Conservation (phyloP, 108 stramenopile species). For the Bacterosira constricta region DNA sequence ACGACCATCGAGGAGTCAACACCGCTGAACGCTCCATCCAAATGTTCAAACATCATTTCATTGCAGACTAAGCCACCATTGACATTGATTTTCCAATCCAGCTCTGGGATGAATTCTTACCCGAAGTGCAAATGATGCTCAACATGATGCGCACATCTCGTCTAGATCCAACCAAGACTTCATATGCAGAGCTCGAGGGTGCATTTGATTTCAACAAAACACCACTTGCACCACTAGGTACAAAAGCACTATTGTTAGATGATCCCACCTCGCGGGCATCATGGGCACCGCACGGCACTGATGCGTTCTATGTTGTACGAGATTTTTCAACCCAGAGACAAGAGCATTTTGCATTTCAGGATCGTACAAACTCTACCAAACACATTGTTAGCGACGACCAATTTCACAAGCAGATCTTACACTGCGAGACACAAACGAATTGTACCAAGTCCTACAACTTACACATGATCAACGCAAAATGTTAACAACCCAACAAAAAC, state of each 20-base stretch:
- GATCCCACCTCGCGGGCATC: conserved; percentile 17
- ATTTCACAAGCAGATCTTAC: too few relatives aligned
- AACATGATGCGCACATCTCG: conserved; percentile 37
- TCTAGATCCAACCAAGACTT: conserved; percentile 41
- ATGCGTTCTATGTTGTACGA: too few relatives aligned
- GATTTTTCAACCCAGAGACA: too few relatives aligned
- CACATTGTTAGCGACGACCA: too few relatives aligned
- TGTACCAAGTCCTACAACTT: too few relatives aligned
- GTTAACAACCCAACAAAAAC: too few relatives aligned
- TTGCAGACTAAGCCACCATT: neutral
- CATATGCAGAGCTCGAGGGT: conserved; percentile 33
- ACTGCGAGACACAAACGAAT: too few relatives aligned
- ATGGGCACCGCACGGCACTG: conserved; percentile 22
- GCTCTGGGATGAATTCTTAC: neutral
- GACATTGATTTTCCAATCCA: conserved; percentile 4
- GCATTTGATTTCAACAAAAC: conserved; percentile 36
- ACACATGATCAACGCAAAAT: too few relatives aligned
- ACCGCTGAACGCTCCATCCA: conserved; percentile 21
- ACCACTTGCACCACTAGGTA: neutral
- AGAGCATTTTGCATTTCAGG: too few relatives aligned
- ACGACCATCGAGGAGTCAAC: conserved; percentile 10
- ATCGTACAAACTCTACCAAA: too few relatives aligned
- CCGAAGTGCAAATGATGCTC: neutral
- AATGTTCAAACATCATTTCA: conserved; percentile 11
- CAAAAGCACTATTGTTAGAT: conserved; percentile 2